Base-by-base conservation (phyloP, 371 early-diverging fungal genomes). In the Haplosporangium sp. region DNA sequence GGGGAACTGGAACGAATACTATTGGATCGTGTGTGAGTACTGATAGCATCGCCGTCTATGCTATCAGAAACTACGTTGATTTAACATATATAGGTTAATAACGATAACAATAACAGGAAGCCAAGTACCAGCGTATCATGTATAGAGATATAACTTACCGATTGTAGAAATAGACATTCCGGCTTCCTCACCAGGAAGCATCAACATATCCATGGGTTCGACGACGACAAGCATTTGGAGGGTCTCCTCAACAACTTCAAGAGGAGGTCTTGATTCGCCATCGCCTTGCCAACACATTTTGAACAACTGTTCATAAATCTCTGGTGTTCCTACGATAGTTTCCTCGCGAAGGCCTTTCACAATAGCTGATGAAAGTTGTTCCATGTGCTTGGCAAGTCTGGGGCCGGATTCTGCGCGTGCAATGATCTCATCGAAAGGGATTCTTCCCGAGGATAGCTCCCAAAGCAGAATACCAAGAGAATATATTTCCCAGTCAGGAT, bases 271-370 rank as follows among this genome's bases (percentile, higher is more conserved):
- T 19, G 81, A 71, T 6, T 57, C 50, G 20, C 65, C 56, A n/a
- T 81, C 81, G 7, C 59, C 55, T n/a, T 71, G 74, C 81, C 81
- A 81, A 66, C 81, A 81, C 81, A 81, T 81, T 60, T 81, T 81
- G 72, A 71, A 81, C 11, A 81, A 63, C 17, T 81, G 81, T 63
- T 81, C 81, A 52, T 74, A 81, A 48, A 81, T 81, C 66, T 81
- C 81, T 11, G 81, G 81, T 8, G 81, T 81, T n/a, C 63, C 81
- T 2, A 63, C 44, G 42, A 74, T 56, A 9, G 75, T 69, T 35
- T 81, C 81, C 47, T 81, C 81, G 17, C 81, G 81, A 52, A 81
- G 75, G 27, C 81, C 81, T 61, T 81, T 81, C 40, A 60, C 63
- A 40, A 81, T 81, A 2, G 81, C 81, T 0, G 75, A 74, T 7